Percentiles rank a stretch among this genome's conserved stretches.
phyloP scores from a whole-genome alignment of 768 basidiomycete species.

The Crassisporium funariophilum region DNA sequence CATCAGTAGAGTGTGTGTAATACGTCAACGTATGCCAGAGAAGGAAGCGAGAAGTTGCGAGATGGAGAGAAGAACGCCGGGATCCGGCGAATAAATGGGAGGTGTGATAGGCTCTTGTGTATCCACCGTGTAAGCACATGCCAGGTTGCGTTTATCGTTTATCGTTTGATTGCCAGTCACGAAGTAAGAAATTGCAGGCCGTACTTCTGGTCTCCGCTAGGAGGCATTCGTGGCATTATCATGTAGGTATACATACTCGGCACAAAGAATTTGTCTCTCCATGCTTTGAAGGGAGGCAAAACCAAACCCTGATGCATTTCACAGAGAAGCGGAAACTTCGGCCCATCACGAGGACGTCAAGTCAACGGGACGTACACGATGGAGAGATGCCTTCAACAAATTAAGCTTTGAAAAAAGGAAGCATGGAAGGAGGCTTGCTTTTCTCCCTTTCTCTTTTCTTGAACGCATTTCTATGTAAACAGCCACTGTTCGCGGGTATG shows the following conservation, averaged over 20 bases:
- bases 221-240: too few species aligned
- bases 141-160: slow-evolving; percentile 5
- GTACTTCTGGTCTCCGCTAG: slow-evolving; percentile 1
- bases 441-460: neutral
- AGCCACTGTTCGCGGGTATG: slow-evolving; percentile 28
- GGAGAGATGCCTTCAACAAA: neutral
- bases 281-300: too few species aligned
- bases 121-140: slow-evolving; percentile 4
- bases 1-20: neutral
- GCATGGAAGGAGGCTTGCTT: slow-evolving; percentile 2
- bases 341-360: slow-evolving; percentile 1
- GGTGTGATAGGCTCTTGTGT: slow-evolving; percentile 1
- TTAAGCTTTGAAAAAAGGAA: slow-evolving; percentile 11
- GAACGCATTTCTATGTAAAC: slow-evolving; percentile 16
- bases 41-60: neutral
- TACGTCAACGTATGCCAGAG: neutral
- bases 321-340: slow-evolving; percentile 2
- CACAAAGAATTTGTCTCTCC: too few species aligned
- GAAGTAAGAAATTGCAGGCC: neutral
- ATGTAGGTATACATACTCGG: too few species aligned
- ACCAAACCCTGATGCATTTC: neutral
- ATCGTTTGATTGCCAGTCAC: slow-evolving; percentile 18
- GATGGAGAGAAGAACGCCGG: neutral
- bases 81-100: slow-evolving; percentile 8
- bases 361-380: neutral